Conservation (phyloP, 495 filamentous ascomycete species). For the Margaritispora aquatica region DNA sequence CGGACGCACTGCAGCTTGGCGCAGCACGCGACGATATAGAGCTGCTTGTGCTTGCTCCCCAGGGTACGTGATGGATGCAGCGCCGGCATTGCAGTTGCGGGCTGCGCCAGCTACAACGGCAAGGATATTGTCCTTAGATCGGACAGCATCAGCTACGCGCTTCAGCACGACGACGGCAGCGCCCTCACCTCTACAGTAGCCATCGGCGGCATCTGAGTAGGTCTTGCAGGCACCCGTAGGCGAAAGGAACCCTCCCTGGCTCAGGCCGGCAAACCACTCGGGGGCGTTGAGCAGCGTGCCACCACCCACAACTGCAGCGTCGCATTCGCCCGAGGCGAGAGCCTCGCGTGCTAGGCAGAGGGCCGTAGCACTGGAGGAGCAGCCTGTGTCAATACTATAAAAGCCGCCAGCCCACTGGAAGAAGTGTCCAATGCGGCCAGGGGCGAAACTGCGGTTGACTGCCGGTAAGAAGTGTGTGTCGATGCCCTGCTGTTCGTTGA, state of each 20-base stretch:
- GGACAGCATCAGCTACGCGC: constrained; percentile 65
- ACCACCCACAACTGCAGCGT: constrained; percentile 6
- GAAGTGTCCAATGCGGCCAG: constrained; percentile 56
- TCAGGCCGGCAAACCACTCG: constrained; percentile 77
- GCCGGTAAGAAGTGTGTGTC: constrained; percentile 92
- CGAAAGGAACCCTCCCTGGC: constrained; percentile 37
- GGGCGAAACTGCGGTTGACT: constrained; percentile 81
- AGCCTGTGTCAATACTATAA: constrained; percentile 66
- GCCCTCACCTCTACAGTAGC: constrained; percentile 70
- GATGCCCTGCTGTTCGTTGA: constrained; percentile 80
- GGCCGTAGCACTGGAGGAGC: constrained; percentile 51
- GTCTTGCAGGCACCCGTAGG: constrained; percentile 39
- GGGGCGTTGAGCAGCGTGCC: constrained; percentile 47
- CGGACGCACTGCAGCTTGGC: constrained; percentile 62
- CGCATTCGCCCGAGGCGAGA: constrained; percentile 8
- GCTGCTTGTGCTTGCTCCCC: constrained; percentile 68
- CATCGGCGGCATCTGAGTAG: constrained; percentile 49
- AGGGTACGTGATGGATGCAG: constrained; percentile 76
- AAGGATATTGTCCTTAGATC: constrained; percentile 67
- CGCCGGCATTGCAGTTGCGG: constrained; percentile 71
- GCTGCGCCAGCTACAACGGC: constrained; percentile 59
- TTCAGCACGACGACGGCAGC: constrained; percentile 68
- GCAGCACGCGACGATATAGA: constrained; percentile 49
- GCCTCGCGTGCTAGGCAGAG: constrained; percentile 1
- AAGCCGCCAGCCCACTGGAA: constrained; percentile 44